Evolutionary conservation across 805 yeast species (phyloP).

Genomic region (Sugiyamaella lignohabitans): DNA sequence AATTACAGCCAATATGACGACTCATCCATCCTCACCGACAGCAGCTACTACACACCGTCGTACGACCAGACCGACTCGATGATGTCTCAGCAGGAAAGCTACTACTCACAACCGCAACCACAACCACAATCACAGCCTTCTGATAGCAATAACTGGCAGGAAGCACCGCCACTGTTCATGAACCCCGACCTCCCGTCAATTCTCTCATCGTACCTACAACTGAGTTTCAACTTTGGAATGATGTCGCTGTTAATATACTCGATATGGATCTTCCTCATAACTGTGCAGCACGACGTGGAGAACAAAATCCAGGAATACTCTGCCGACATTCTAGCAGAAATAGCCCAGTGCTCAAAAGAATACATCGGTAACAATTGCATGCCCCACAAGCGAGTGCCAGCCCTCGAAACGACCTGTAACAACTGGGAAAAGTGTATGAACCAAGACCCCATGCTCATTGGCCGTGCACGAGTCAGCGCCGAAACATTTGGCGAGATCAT

Average conservation of each 20-base stretch:
- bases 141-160: neutral
- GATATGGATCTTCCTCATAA: conserved; percentile 44
- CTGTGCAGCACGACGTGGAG: conserved; percentile 63
- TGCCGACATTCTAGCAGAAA: conserved; percentile 54
- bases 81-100: too few relatives aligned
- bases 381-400: conserved; percentile 62
- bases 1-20: neutral
- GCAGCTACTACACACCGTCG: too few relatives aligned
- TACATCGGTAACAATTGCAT: conserved; percentile 66
- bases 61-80: too few relatives aligned
- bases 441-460: conserved; percentile 60
- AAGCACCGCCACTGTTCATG: neutral
- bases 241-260: conserved; percentile 47
- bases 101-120: neutral
- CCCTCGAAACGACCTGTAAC: conserved; percentile 62
- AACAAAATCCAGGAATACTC: conserved; percentile 60
- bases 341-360: conserved; percentile 61
- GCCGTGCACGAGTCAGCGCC: conserved; percentile 67
- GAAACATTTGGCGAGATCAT: conserved; percentile 77
- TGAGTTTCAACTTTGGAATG: conserved; percentile 50
- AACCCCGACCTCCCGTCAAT: conserved; percentile 40
- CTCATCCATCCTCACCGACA: too few relatives aligned
- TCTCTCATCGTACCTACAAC: conserved; percentile 56
- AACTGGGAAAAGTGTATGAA: conserved; percentile 81
- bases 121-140: neutral